Conservation (phyloP, 2,329 filamentous ascomycete genomes). For the Sporothrix inflata region DNA sequence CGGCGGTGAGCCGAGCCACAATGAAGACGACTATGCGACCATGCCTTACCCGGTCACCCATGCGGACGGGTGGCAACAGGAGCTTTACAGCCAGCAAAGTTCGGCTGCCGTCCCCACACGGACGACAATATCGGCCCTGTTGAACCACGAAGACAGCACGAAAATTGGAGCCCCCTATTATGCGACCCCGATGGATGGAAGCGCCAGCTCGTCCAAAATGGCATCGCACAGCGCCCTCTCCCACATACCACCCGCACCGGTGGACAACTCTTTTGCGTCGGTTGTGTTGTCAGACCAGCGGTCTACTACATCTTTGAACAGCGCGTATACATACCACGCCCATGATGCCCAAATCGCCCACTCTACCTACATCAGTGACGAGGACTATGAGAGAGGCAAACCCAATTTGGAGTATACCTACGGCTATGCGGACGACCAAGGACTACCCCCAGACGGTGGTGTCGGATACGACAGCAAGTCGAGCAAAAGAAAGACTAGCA, state of each 20-base stretch:
- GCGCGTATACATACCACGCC: constrained; percentile 6
- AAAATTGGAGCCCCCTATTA: background rate
- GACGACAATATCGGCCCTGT: constrained; percentile 24
- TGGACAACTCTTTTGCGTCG: constrained; percentile 21
- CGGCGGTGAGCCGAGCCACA: background rate
- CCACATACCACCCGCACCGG: background rate
- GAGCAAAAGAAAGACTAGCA: background rate
- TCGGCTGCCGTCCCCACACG: background rate
- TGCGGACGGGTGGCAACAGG: constrained; percentile 14
- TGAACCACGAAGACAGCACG: constrained; percentile 22
- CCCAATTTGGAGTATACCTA: constrained; percentile 18
- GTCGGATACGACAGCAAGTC: background rate
- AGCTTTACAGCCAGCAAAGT: constrained; percentile 16
- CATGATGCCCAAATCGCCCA: background rate
- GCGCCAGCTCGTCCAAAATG: constrained; percentile 1
- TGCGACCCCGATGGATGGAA: background rate
- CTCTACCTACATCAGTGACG: constrained; percentile 12
- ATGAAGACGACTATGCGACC: background rate
- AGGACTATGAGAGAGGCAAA: constrained; percentile 23
- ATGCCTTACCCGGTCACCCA: background rate
- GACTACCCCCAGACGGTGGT: background rate
- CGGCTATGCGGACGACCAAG: background rate
- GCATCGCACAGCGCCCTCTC: constrained; percentile 6
- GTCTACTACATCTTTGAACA: background rate
- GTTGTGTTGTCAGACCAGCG: constrained; percentile 18